Evolutionary conservation across 768 basidiomycete genomes (phyloP), one percentile per base, ranked within the genome.

Genomic region (Suillus subaureus): DNA sequence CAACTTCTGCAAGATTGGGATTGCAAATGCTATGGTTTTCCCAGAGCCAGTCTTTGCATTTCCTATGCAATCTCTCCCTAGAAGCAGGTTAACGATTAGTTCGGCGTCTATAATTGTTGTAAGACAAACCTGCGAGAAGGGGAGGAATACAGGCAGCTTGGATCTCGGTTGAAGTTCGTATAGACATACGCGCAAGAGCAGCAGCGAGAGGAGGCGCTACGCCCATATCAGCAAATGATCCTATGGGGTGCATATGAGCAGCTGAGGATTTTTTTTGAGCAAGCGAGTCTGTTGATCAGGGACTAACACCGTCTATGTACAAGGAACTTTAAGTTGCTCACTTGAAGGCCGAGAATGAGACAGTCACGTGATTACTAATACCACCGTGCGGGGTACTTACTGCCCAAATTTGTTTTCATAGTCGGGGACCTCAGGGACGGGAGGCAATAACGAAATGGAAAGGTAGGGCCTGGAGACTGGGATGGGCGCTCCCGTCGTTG

Each of bases 31-130:
- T 65, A 99, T 88, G 0, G 97, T 99, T 80, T 99, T 99, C 71
- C 97, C 97, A 2, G 94, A 96, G 61, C 97, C 97, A 0, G 97
- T 99, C 79, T 98, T 96, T 1, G 97, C 96, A 68, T 97, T 96
- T 12, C 97, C 97, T 65, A 99, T 94, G 76, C 96, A 98, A 77
- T 99, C 97, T 73, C 90, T 86, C 45, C 97, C 97, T 94, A 77
- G 39, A 67, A 65, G 3, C n/a, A 64, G 31, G 26, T 15, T 8
- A 23, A 43, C 28, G 39, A 26, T 26, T 0, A 4, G 2, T 49
- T 13, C 35, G 42, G 15, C 18, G 4, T 16, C 39, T 12, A 54
- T 37, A 31, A 33, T 55, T 43, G n/a, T 8, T 57, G 18, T 7
- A 49, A 23, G 9, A 12, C 70, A 79, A 71, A 89, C 93, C 93